Conservation (phyloP, 140 eudicot species). For the Flaveria floridana region DNA sequence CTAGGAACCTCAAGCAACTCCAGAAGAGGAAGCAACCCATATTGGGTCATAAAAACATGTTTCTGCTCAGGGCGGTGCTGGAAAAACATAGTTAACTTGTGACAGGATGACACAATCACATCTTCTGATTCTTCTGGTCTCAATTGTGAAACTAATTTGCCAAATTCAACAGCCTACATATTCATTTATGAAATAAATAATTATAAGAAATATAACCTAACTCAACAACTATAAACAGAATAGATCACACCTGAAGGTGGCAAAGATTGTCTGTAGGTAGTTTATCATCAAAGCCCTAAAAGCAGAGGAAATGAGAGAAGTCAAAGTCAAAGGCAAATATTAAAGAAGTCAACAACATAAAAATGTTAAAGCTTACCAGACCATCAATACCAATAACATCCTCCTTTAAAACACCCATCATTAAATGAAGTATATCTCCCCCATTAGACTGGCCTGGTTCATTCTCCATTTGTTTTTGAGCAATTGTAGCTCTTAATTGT, state of each 20-base stretch:
- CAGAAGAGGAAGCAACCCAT: constrained; percentile 88
- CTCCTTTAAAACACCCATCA: constrained; percentile 87
- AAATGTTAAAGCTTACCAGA: constrained; percentile 51
- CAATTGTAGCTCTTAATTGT: constrained; percentile 85
- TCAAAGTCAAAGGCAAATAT: constrained; percentile 10
- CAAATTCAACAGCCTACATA: constrained; percentile 84
- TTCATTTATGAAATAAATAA: constrained; percentile 17
- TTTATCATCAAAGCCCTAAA: constrained; percentile 91
- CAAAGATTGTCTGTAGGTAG: constrained; percentile 79
- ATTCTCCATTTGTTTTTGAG: constrained; percentile 87
- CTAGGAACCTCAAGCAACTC: constrained; percentile 89
- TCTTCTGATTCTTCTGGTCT: constrained; percentile 95
- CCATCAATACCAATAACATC: constrained; percentile 79
- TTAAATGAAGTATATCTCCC: constrained; percentile 72
- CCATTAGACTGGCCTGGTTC: constrained; percentile 69
- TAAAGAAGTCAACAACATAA: constrained; percentile 25
- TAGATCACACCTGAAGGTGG: constrained; percentile 70
- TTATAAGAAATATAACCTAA: constrained; percentile 18
- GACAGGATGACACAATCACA: constrained; percentile 87
- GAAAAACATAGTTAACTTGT: constrained; percentile 72
- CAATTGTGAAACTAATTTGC: constrained; percentile 71
- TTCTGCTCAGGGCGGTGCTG: constrained; percentile 94
- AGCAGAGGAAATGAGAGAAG: constrained; percentile 21
- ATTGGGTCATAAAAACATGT: constrained; percentile 85
- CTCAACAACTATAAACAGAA: constrained; percentile 8